Base-by-base conservation (phyloP, 768 basidiomycete species). In the Tricholoma flavovirens region DNA sequence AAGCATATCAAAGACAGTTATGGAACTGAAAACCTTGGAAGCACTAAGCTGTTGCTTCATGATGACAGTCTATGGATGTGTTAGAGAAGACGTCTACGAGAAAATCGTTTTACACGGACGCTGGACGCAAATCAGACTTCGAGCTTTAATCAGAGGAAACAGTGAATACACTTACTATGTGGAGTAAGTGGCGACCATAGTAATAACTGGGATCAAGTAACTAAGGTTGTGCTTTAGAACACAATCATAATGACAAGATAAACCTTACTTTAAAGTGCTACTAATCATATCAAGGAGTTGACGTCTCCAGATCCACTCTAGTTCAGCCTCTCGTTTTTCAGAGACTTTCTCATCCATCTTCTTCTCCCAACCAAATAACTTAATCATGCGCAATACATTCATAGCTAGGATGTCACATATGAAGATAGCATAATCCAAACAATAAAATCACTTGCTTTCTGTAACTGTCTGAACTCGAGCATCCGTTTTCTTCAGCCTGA, bases 281-380 rank as follows among this genome's bases (percentile, higher is more conserved):
- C 76, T 77, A 59, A 75, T 59, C 14, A 88, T 62, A 29, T 76
- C 74, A 15, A 82, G 69, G 26, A 86, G 61, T 62, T 83, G 78
- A 42, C 76, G 68, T 62, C 77, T 80, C 73, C 76, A 78, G 40
- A 85, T 71, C 67, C 75, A 77, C 3, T 61, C 55, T 14, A 91
- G 68, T 66, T 91, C 89, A 3, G 77, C 77, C 43, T 84, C 79
- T 56, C 88, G 78, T 61, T 81, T 82, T 29, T 76, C 75, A 19
- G 75, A 69, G 46, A 92, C 72, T 50, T 75, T 74, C 11, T 75
- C 66, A 21, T 78, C 71, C 63, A 86, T 78, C 48, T 80, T 76
- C 56, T 77, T 75, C 75, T 84, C 78, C 78, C 87, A 80, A 7
- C 77, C 87, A 61, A 90, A 88, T 40, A 88, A 70, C 67, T 89